Evolutionary conservation across 768 basidiomycete genomes (phyloP).

Genomic region (Rhizopogon sp.): DNA sequence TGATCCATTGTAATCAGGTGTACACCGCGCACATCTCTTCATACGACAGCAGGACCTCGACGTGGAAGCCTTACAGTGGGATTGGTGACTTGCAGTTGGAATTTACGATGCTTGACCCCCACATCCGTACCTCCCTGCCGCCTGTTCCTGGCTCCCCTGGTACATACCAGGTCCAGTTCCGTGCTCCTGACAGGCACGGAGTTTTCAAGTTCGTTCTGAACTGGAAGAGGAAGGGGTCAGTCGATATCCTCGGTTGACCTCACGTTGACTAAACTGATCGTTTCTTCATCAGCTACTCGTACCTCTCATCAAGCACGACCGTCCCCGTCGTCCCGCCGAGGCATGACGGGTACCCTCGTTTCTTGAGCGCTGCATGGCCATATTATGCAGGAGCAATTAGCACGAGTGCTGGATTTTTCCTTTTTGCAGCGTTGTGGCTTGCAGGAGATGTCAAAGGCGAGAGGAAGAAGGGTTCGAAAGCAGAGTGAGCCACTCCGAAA

Average conservation of each 20-base stretch:
- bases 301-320: constrained; percentile 65
- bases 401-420: constrained; percentile 77
- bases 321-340: constrained; percentile 89
- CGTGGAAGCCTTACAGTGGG: constrained; percentile 71
- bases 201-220: constrained; percentile 97
- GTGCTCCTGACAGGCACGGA: constrained; percentile 91
- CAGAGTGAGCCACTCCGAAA: constrained; percentile 10
- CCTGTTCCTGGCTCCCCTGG: constrained; percentile 54
- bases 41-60: constrained; percentile 47
- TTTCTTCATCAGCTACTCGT: constrained; percentile 52
- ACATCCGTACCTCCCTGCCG: constrained; percentile 75
- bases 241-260: constrained; percentile 2
- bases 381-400: constrained; percentile 91
- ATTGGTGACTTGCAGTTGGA: constrained; percentile 85
- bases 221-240: constrained; percentile 85
- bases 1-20: constrained; percentile 39
- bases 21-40: constrained; percentile 72
- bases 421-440: constrained; percentile 87
- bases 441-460: constrained; percentile 71
- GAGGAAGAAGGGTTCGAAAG: constrained; percentile 41
- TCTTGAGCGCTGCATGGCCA: constrained; percentile 93
- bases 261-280: not conserved
- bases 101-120: constrained; percentile 98
- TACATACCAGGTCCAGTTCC: constrained; percentile 79
- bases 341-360: constrained; percentile 94